phyloP scores from a whole-genome alignment of 176 grass and related monocot species.

The Urochloa ruziziensis region DNA sequence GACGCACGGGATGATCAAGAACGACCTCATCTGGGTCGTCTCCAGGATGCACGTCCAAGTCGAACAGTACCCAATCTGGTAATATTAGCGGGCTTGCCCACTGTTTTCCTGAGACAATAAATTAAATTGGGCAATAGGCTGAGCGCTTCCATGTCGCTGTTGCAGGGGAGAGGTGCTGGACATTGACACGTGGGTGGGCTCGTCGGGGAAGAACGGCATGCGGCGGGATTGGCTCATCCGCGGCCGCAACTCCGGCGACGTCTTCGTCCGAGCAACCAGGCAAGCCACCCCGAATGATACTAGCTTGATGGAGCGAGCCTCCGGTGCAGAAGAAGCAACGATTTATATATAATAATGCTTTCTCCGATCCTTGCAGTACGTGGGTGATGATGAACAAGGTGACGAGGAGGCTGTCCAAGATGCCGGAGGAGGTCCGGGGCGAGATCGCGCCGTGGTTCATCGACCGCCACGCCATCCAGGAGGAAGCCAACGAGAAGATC shows the following conservation, averaged over 20 bases:
- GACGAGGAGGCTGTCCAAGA: slow-evolving; percentile 63
- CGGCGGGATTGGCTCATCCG: slow-evolving; percentile 63
- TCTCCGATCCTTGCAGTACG: slow-evolving; percentile 17
- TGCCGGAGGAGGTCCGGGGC: slow-evolving; percentile 50
- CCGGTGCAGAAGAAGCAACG: too few species aligned
- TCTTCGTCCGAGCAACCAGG: slow-evolving; percentile 59
- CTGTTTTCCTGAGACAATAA: too few species aligned
- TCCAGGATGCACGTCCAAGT: slow-evolving; percentile 70
- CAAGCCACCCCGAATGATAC: not conserved
- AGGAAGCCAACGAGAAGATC: slow-evolving; percentile 47
- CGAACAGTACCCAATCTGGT: slow-evolving; percentile 66
- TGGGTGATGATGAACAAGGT: slow-evolving; percentile 75
- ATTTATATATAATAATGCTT: too few species aligned
- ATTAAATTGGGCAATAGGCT: too few species aligned
- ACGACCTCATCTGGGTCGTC: slow-evolving; percentile 77
- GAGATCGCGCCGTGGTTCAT: slow-evolving; percentile 67
- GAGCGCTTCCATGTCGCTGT: too few species aligned
- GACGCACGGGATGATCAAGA: slow-evolving; percentile 71
- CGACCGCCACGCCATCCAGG: slow-evolving; percentile 37
- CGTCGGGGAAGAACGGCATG: slow-evolving; percentile 74
- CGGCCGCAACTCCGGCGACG: slow-evolving; percentile 13
- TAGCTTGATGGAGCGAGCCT: not conserved
- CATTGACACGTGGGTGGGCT: slow-evolving; percentile 66
- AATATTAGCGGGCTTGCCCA: not conserved
- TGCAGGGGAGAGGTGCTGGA: slow-evolving; percentile 69